phyloP scores from a whole-genome alignment of 768 basidiomycete species.

The Tephrocybe sp. region DNA sequence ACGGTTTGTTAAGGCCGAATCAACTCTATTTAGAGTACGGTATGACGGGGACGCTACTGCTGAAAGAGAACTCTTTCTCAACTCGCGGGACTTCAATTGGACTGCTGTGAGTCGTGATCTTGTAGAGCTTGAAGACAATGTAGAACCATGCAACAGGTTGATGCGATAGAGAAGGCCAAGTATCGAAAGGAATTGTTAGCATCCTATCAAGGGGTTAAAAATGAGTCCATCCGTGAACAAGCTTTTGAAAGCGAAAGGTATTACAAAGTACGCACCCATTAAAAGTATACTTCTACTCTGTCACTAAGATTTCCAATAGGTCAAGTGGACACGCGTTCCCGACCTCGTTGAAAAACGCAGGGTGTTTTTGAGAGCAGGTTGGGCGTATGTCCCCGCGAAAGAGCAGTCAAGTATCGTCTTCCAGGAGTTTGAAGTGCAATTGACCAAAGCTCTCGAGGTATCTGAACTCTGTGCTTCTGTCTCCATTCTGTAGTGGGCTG shows the following conservation, averaged over 20 bases:
- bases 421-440: conserved; percentile 75
- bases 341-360: conserved; percentile 84
- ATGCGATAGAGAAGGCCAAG: conserved; percentile 50
- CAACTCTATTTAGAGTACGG: conserved; percentile 77
- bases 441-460: conserved; percentile 81
- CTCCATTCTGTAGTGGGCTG: not conserved
- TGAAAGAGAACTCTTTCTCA: conserved; percentile 69
- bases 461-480: conserved; percentile 11
- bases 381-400: conserved; percentile 83
- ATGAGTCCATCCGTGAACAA: conserved; percentile 29
- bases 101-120: conserved; percentile 41
- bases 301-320: conserved; percentile 43
- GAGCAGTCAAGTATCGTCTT: conserved; percentile 85
- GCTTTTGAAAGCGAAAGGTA: conserved; percentile 57
- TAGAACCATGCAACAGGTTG: conserved; percentile 39
- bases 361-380: conserved; percentile 76
- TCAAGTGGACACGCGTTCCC: conserved; percentile 95
- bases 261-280: conserved; percentile 90
- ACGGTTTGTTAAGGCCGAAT: conserved; percentile 89
- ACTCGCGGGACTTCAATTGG: conserved; percentile 66
- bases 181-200: conserved; percentile 49
- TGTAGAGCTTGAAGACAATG: not conserved
- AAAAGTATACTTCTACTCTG: not conserved
- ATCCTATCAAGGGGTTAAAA: conserved; percentile 40
- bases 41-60: conserved; percentile 62